Percentiles rank a stretch among this genome's conserved stretches.
Conservation (phyloP, 192 early-diverging fungal genomes). For the Funneliformis geosporum region DNA sequence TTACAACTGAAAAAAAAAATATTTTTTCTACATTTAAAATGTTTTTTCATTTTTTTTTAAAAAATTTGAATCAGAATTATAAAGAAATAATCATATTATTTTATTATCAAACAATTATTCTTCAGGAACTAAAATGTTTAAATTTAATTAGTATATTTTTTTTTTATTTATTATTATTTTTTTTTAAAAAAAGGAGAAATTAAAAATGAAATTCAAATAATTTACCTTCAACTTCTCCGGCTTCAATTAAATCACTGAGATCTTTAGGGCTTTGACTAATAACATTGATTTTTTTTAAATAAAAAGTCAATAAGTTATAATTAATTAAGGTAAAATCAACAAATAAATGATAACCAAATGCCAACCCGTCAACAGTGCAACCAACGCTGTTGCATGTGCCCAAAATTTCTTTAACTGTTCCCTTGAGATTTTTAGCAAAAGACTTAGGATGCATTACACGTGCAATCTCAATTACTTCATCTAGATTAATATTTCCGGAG, state of each 20-base stretch:
- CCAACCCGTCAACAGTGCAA: conserved; percentile 90
- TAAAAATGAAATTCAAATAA: conserved; percentile 50
- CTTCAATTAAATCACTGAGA: conserved; percentile 80
- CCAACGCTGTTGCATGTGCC: conserved; percentile 94
- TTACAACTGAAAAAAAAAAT: no score
- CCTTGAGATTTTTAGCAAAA: conserved; percentile 87
- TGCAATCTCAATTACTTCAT: conserved; percentile 95
- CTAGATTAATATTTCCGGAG: conserved; percentile 91
- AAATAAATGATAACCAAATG: neutral
- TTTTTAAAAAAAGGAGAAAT: conserved; percentile 31
- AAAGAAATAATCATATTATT: neutral
- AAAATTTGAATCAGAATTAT: no score
- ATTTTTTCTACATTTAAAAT: no score
- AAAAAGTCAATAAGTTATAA: neutral
- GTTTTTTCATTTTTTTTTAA: no score
- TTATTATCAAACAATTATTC: neutral
- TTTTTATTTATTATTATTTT: no score
- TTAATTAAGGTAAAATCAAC: neutral
- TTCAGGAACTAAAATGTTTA: conserved; percentile 13
- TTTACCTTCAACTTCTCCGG: conserved; percentile 74
- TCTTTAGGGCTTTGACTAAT: conserved; percentile 82
- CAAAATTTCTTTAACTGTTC: conserved; percentile 96
- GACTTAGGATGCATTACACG: conserved; percentile 96
- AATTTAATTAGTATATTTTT: neutral
- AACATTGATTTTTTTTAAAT: no score